These are phyloP conservation scores for Cercospora sp. DNA, from an alignment of 2,329 filamentous ascomycete species.

Conservation along the genomic window DNA sequence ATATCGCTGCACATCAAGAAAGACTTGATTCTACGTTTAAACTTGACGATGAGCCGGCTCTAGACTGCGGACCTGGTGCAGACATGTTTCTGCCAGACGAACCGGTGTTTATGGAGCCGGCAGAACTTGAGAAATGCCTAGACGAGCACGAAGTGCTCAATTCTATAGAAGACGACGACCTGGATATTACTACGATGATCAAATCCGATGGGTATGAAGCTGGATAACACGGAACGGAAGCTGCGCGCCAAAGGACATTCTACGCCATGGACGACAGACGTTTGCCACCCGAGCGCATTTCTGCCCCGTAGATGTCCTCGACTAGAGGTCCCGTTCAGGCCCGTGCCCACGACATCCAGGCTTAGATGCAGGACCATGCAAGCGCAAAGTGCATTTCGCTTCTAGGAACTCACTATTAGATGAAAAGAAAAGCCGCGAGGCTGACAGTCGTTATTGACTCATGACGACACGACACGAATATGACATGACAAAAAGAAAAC, in stretches of 20 bases:
- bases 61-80: neutral
- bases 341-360: neutral
- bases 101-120: slow-evolving; percentile 9
- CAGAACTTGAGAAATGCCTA: slow-evolving; percentile 13
- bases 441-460: slow-evolving; percentile 12
- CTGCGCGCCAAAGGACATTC: too few relatives aligned
- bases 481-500: slow-evolving; percentile 1
- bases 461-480: slow-evolving; percentile 14
- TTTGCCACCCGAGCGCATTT: neutral
- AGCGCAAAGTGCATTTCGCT: neutral
- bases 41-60: slow-evolving; percentile 7
- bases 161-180: slow-evolving; percentile 13
- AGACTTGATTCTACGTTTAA: slow-evolving; percentile 13
- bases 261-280: neutral
- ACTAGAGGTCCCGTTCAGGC: neutral
- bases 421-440: slow-evolving; percentile 12
- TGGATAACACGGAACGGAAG: neutral
- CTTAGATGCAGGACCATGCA: neutral
- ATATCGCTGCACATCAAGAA: slow-evolving; percentile 11
- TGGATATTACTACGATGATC: slow-evolving; percentile 13
- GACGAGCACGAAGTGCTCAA: slow-evolving; percentile 15
- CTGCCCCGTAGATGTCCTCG: neutral
- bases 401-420: slow-evolving; percentile 3
- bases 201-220: slow-evolving; percentile 12
- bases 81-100: slow-evolving; percentile 10